These are phyloP conservation scores for Paralagenidium karlingii DNA, from an alignment of 352 stramenopile species.

Conservation along the genomic window DNA sequence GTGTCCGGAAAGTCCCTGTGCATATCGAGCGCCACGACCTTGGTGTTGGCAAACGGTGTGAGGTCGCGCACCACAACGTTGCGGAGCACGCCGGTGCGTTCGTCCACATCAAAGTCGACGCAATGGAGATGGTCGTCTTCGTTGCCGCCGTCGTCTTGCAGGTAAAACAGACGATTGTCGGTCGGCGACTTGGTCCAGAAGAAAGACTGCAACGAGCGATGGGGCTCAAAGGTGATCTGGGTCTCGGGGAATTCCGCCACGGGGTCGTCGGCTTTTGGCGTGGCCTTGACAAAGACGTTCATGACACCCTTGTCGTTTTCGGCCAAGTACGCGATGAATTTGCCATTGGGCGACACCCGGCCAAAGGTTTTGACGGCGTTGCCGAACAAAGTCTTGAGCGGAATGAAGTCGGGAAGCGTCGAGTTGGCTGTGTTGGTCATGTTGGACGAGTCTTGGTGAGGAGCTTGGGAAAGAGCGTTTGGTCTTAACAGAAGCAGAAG, in stretches of 20 bases:
- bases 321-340: constrained; percentile 30
- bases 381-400: constrained; percentile 29
- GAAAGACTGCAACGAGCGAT: constrained; percentile 24
- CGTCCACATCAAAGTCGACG: constrained; percentile 19
- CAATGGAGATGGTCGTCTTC: constrained; percentile 33
- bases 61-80: constrained; percentile 18
- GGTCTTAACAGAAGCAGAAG: no score
- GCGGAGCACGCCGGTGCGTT: no score
- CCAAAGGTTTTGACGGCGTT: constrained; percentile 28
- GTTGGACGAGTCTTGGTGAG: no score
- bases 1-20: constrained; percentile 12
- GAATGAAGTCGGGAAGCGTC: constrained; percentile 20
- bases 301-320: constrained; percentile 20
- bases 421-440: no score
- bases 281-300: constrained; percentile 30
- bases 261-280: no score
- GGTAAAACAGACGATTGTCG: constrained; percentile 17
- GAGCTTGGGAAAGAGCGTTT: no score
- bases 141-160: constrained; percentile 26
- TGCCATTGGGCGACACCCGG: constrained; percentile 27
- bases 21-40: constrained; percentile 13
- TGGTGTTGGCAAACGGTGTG: constrained; percentile 19
- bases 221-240: constrained; percentile 24
- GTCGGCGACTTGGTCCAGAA: constrained; percentile 17
- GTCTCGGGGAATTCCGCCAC: no score